Base-by-base conservation (phyloP, 352 stramenopile genomes). In the Pythium scleroteichum region DNA sequence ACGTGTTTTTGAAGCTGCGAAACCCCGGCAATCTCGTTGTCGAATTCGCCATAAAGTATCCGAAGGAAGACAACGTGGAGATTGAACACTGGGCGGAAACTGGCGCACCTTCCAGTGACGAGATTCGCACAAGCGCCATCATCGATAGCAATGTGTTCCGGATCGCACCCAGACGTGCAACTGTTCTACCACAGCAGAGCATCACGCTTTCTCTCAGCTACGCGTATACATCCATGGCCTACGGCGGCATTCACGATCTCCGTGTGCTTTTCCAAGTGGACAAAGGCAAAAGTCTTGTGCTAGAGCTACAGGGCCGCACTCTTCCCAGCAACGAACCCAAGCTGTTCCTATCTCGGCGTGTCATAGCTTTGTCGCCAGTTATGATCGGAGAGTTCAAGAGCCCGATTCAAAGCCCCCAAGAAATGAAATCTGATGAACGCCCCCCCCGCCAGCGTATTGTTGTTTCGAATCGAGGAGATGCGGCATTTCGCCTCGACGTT, bases 31-130 rank as follows among this genome's bases (percentile, higher is more conserved):
- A 64, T 24, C 77, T 98, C 5, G 72, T 95, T 17, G 88, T 95
- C 8, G 73, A 84, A 13, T 97, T 96, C 57, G 68, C 74, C 10
- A 52, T 98, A 40, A 84, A 89, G 22, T 92, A 97, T 20, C 92
- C 92, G 8, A 97, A 97, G 58, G 91, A 97, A 52, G 85, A 82
- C 10, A 86, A 95, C 33, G 85, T 98, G 10, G 93, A 98, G 63
- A 88, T 98, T 23, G 93, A 98, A 50, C 88, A 92, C 29, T 98
- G 94, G 94, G 91, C 89, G 20, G 91, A 97, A 51, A 91, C 88
- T 4, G 80, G 86, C 19, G 86, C 92, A 23, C 92, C 92, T 16
- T 96, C 87, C 7, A 76, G 77, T 24, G 78, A 91, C 20, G 76
- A 93, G 53, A 48, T 93, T 45, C 79, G 80, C 10, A 75, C 83